Evolutionary conservation across 169 alveolate genomes (phyloP), one percentile per base, ranked within the genome.

Genomic region (Babesia divergens): DNA sequence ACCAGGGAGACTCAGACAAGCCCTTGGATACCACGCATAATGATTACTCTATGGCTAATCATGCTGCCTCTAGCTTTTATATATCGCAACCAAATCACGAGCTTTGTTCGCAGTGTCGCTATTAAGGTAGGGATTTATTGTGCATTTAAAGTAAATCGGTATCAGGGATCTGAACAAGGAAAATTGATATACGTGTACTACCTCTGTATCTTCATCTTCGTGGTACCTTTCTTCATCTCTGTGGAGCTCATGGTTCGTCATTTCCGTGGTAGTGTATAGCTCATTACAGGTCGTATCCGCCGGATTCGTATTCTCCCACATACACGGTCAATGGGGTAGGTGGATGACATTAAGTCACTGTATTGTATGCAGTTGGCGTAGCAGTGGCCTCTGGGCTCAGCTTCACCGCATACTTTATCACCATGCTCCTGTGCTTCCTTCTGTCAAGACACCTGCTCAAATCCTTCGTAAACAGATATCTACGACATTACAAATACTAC

Each of bases 251-350:
- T 77, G 67, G 82, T 59, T 6, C 6, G 82, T 69, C 32, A 14
- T 26, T 20, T 8, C 35, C 47, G 9, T 49, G 2, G 16, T 8
- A 14, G 22, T 18, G 13, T 18, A 6, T 22, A 28, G 6, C 26
- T 8, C 7, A 6, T 42, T 28, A 24, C 53, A 69, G 81, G 9
- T 58, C 49, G 47, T 77, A 20, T 31, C 86, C n/a, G 74, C 85
- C 37, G 86, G 86, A 0, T 77, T 77, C 67, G 38, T 77, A 20
- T 77, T 55, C 68, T 34, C 86, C 6, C 82, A 69, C 44, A 38
- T 77, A 6, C 76, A 77, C 47, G 86, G 86, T 18, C 62, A 75
- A 16, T 13, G 31, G 5, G 16, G 74, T 55, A 34, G 35, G 82
- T 43, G 5, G 8, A 3, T 0, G 29, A 26, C 6, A 20, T 34